These are phyloP conservation scores for Cutaneotrichosporon mucoides DNA, from an alignment of 1,284 basidiomycete species.

Conservation along the genomic window DNA sequence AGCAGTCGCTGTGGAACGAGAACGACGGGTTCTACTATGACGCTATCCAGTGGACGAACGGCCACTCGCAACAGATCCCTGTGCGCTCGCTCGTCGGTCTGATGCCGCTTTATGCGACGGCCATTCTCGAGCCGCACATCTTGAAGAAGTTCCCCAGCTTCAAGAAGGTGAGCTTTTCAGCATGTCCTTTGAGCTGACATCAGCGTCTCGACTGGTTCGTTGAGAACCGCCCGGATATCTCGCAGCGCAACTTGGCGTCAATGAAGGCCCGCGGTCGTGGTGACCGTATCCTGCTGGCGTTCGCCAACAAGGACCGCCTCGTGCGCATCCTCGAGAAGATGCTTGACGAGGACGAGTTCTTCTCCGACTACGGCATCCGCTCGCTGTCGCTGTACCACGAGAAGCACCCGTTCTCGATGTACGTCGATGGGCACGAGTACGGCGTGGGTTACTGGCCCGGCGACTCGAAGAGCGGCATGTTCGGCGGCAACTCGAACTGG, in stretches of 20 bases:
- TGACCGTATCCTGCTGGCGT: constrained; percentile 79
- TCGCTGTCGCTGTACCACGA: constrained; percentile 90
- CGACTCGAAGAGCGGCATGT: constrained; percentile 91
- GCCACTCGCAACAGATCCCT: constrained; percentile 79
- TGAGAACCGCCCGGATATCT: constrained; percentile 81
- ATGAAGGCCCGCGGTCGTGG: constrained; percentile 76
- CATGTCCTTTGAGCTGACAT: constrained; percentile 71
- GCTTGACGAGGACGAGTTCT: constrained; percentile 93
- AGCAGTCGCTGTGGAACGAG: constrained; percentile 88
- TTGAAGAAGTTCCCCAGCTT: constrained; percentile 93
- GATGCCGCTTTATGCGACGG: constrained; percentile 90
- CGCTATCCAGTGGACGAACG: constrained; percentile 83
- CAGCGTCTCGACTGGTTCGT: constrained; percentile 92
- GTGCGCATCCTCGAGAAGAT: constrained; percentile 88
- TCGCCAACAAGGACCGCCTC: constrained; percentile 87
- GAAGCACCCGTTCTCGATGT: constrained; percentile 89
- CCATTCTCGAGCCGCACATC: constrained; percentile 83
- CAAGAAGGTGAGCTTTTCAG: constrained; percentile 84
- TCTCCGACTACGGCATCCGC: constrained; percentile 89
- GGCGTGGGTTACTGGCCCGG: constrained; percentile 97
- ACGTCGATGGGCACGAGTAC: constrained; percentile 85
- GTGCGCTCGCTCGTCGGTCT: constrained; percentile 90
- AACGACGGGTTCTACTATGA: constrained; percentile 98
- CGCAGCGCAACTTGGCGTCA: constrained; percentile 91
- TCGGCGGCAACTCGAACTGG: constrained; percentile 93